Evolutionary conservation across 1,284 basidiomycete species (phyloP).

Genomic region (Sanghuangporus weigelae): DNA sequence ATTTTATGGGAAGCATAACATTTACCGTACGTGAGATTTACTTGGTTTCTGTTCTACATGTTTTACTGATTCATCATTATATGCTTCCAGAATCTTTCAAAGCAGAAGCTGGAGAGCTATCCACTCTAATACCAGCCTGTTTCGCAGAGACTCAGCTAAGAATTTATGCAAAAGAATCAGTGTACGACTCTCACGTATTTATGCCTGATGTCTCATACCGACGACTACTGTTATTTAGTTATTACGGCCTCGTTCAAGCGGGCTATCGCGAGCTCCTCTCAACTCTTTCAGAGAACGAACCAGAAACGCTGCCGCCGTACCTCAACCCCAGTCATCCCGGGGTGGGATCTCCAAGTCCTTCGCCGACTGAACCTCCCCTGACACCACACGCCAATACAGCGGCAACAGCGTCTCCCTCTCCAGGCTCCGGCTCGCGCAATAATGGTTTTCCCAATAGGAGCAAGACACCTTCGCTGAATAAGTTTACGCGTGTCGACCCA

Average conservation of each 20-base stretch:
- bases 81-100: conserved; percentile 18
- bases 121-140: conserved; percentile 50
- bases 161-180: conserved; percentile 59
- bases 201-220: conserved; percentile 1
- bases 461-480: conserved; percentile 27
- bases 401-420: not conserved
- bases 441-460: not conserved
- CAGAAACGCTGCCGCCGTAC: conserved; percentile 2
- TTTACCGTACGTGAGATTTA: conserved; percentile 48
- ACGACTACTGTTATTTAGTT: conserved; percentile 26
- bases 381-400: conserved; percentile 6
- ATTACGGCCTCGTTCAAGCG: conserved; percentile 55
- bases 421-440: conserved; percentile 5
- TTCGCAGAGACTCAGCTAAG: conserved; percentile 64
- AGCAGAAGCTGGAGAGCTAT: conserved; percentile 53
- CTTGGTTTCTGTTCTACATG: not conserved
- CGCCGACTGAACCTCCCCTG: conserved; percentile 8
- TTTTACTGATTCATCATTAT: not conserved
- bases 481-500: conserved; percentile 40
- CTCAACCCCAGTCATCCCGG: not conserved
- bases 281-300: conserved; percentile 23
- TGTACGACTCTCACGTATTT: conserved; percentile 25
- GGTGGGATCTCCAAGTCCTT: not conserved
- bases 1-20: conserved; percentile 69
- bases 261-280: conserved; percentile 56